Conservation (phyloP, 768 basidiomycete species). For the Pisolithus albus region DNA sequence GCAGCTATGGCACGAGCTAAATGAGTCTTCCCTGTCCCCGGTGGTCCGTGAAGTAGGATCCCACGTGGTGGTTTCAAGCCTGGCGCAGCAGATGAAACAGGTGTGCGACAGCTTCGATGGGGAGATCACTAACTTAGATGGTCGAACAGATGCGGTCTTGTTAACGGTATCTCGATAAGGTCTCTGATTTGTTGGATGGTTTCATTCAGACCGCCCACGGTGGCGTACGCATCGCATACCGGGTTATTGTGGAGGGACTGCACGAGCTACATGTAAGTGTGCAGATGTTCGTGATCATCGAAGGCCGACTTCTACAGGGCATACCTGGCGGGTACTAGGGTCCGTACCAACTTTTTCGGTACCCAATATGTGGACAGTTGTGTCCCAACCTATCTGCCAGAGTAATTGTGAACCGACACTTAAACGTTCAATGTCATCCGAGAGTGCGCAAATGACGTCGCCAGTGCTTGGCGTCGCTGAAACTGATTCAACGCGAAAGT, state of each 20-base stretch:
- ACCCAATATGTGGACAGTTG: slow-evolving; percentile 40
- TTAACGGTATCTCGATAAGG: slow-evolving; percentile 80
- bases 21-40: slow-evolving; percentile 97
- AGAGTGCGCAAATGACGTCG: slow-evolving; percentile 28
- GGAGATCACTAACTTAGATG: slow-evolving; percentile 52
- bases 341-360: slow-evolving; percentile 21
- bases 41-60: slow-evolving; percentile 89
- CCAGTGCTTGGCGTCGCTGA: slow-evolving; percentile 21
- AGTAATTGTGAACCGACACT: slow-evolving; percentile 39
- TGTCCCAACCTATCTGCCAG: slow-evolving; percentile 69
- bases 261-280: slow-evolving; percentile 32
- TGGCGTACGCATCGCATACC: slow-evolving; percentile 57
- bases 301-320: slow-evolving; percentile 7
- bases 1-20: slow-evolving; percentile 90
- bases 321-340: slow-evolving; percentile 29
- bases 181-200: slow-evolving; percentile 84
- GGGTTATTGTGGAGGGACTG: slow-evolving; percentile 41
- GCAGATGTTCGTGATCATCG: slow-evolving; percentile 5
- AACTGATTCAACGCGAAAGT: slow-evolving; percentile 50
- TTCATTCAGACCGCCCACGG: slow-evolving; percentile 81
- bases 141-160: slow-evolving; percentile 71
- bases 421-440: slow-evolving; percentile 37
- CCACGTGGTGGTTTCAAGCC: slow-evolving; percentile 96
- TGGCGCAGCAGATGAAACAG: slow-evolving; percentile 16
- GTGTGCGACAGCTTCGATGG: slow-evolving; percentile 2